Base-by-base conservation (phyloP, 2,329 filamentous ascomycete species). In the Fonsecaea nubica region DNA sequence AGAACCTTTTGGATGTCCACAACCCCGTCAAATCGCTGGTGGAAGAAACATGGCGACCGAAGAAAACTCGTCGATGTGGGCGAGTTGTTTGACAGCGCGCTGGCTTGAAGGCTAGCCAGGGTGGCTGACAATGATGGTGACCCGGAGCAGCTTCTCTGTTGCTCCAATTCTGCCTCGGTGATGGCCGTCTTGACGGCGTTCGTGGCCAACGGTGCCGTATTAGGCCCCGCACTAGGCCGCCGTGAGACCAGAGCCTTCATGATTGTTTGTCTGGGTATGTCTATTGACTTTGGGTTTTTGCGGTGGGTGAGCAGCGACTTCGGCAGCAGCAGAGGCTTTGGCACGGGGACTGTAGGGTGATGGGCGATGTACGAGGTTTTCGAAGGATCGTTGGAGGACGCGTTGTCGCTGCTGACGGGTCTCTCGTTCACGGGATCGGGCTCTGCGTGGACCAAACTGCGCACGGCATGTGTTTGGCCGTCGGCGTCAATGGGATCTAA, bases 1-100 rank as follows among this genome's bases (percentile, higher is more conserved):
- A 99, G 84, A 5, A 99, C 93, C 79, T 91, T 95, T 73, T 95
- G 91, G 66, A 98, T 92, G 77, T 99, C 92, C 73, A 99, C 92
- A 8, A 93, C 92, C 76, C 97, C 93, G 74, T 97, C 95, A 76
- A 99, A 99, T 69, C 94, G 89, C 80, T 96, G 92, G 80, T 99
- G 95, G 81, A 97, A 98, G 81, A 96, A 99, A 82, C 95, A 99
- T 13, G 95, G 95, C 53, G 93, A 97, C 73, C 94, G 90, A 61
- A 98, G 82, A 9, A 90, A 86, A 72, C 93, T 84, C 15, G 85
- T 76, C 7, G 80, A 77, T 18, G 76, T 79, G 73, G 80, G 76
- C 13, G 77, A 75, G 73, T 83, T 70, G 74, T 85, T 76, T 73
- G 82, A 67, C 77, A 77, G 76, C 4, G 71, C 68, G 10, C 77